Evolutionary conservation across 805 yeast genomes (phyloP).

Genomic region (Tetrapisispora arboricola): DNA sequence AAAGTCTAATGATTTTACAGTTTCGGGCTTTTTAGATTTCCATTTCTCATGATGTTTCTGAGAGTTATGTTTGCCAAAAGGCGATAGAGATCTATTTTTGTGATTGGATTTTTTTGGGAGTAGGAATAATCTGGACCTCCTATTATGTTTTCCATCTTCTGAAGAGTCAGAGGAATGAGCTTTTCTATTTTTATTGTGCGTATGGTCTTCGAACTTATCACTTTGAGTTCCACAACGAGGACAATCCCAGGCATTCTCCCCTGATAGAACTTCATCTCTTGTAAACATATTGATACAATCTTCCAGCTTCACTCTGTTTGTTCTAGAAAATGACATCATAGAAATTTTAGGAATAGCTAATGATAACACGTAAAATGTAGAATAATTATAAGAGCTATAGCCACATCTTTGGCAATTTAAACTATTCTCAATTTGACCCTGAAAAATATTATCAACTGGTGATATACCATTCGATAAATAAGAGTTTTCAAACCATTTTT

Average conservation of each 20-base stretch:
- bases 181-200: neutral
- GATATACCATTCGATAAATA: constrained; percentile 51
- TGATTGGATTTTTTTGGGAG: constrained; percentile 3
- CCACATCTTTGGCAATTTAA: constrained; percentile 59
- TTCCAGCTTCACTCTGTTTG: constrained; percentile 37
- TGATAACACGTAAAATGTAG: constrained; percentile 53
- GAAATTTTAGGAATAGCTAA: constrained; percentile 44
- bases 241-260: constrained; percentile 80
- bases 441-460: constrained; percentile 55
- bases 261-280: constrained; percentile 50
- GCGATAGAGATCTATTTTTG: constrained; percentile 21
- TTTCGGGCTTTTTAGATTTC: constrained; percentile 23
- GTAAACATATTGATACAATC: constrained; percentile 57
- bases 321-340: constrained; percentile 17
- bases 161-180: neutral
- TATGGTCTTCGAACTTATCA: neutral
- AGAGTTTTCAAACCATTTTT: constrained; percentile 48
- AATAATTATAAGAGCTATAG: constrained; percentile 46
- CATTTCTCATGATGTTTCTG: constrained; percentile 4
- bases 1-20: constrained; percentile 63
- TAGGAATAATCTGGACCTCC: constrained; percentile 13
- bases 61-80: constrained; percentile 20
- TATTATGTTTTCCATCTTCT: constrained; percentile 1
- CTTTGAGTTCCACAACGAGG: constrained; percentile 44
- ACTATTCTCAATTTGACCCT: constrained; percentile 62